Base-by-base conservation (phyloP, 805 yeast genomes). In the Candida yuanshanica region DNA sequence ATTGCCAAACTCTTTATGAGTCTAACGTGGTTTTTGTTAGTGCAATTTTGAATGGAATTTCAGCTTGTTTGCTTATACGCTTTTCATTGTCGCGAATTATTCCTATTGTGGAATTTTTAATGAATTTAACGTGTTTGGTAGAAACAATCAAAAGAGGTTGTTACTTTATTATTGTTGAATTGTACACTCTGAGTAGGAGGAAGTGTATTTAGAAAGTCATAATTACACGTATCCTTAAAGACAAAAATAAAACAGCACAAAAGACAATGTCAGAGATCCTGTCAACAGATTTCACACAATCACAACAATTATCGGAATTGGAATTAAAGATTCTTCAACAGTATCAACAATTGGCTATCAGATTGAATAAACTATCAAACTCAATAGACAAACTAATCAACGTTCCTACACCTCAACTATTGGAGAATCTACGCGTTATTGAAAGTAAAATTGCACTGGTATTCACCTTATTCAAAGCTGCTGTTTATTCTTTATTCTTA, bases 401-500 rank as follows among this genome's bases (percentile, higher is more conserved):
- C 32, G 41, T 34, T 7, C 57, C 62, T 37, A 45, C 52, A 2
- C 49, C 54, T 13, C 66, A 68, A 36, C 59, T 74, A 17, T 49
- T 72, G 20, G 77, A 73, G 26, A 74, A 75, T 46, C 58, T 82
- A 48, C 66, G 87, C 22, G 73, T 68, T 20, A 68, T 83, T 38
- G 90, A 83, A 50, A 68, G 75, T 46, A 81, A 81, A 48, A 66
- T 79, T 11, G 81, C 82, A 1, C 59, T 81, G 39, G 82, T 83
- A 4, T 78, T 79, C 38, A 81, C 88, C 1, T 58, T 80, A 33
- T 72, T 83, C 59, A 79, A 81, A 48, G 81, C 84, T 5, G 82
- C 88, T 4, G 86, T 83, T 4, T 83, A 83, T 54, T 74, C 81
- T 14, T 63, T 82, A 38, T 74, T 79, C 42, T 55, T 79, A 31